Evolutionary conservation across 116 monocot species (phyloP).

Genomic region (Thalassia testudinum): DNA sequence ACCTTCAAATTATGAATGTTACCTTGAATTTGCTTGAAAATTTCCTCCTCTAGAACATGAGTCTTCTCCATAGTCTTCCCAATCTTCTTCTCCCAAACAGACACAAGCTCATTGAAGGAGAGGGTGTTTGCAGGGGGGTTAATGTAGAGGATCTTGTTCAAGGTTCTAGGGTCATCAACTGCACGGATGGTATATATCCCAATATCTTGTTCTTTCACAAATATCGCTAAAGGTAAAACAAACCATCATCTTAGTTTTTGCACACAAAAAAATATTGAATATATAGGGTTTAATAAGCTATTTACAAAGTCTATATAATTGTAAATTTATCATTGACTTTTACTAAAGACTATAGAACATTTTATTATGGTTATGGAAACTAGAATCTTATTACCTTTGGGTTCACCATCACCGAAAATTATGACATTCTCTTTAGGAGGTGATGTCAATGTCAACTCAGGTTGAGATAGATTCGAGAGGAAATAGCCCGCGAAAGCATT

Average conservation of each 20-base stretch:
- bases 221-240: neutral
- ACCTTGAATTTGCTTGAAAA: constrained; percentile 11
- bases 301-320: too few relatives aligned
- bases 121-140: constrained; percentile 37
- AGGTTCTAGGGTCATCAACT: constrained; percentile 22
- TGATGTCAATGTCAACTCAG: constrained; percentile 3
- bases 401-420: constrained; percentile 27
- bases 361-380: too few relatives aligned
- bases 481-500: constrained; percentile 36
- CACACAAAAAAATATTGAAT: neutral
- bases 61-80: constrained; percentile 30
- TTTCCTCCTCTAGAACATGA: constrained; percentile 20
- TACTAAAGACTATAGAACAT: too few relatives aligned
- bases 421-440: constrained; percentile 30
- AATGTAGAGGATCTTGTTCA: constrained; percentile 46
- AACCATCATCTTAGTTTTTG: too few relatives aligned
- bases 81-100: constrained; percentile 42
- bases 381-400: too few relatives aligned
- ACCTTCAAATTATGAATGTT: too few relatives aligned
- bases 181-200: constrained; percentile 32
- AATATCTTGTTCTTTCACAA: constrained; percentile 35
- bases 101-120: constrained; percentile 33
- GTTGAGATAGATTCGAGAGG: constrained; percentile 28
- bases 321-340: too few relatives aligned
- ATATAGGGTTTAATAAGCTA: neutral